Evolutionary conservation across 1,284 basidiomycete genomes (phyloP), one percentile per base, ranked within the genome.

Genomic region (Paramarasmius palmivorus): DNA sequence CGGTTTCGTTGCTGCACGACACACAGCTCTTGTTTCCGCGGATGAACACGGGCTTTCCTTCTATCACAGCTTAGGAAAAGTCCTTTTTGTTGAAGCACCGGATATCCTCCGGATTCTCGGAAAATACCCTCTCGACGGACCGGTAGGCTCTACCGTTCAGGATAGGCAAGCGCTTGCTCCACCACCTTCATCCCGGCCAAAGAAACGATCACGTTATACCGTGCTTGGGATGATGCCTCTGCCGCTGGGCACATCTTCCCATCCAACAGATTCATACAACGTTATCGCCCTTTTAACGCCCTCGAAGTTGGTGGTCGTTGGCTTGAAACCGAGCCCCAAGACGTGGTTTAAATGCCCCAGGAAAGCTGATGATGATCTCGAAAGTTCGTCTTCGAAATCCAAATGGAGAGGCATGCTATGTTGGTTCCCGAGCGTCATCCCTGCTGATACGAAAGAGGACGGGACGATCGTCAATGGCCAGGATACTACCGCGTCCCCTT

Each of bases 81-180:
- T 99, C 6, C 79, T 99, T 17, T 98, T 98, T 57, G 90, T 99
- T 14, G 94, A 97, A 52, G 95, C 95, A 8, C 90, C 92, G 39
- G 97, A 99, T 67, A 94, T 93, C 10, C 82, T 99, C 35, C 86
- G 97, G 14, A 92, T 99, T 57, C 80, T 98, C 4, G 97, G 97
- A 0, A 90, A 89, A 63, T 98, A 98, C 68, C 89, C 91, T 7
- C 78, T 84, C 17, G 81, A 84, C 35, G 74, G 72, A 48, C 45
- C 53, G 53, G 9, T 53, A 1, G 20, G 22, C 9, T 26, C 52
- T 12, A 45, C 36, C 15, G n/a, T 29, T 23, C 23, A 40, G 6
- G 29, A 32, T 32, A 32, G 12, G 29, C 29, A 32, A 22, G 19
- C 47, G 17, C 40, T 25, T 15, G 15, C 36, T 7, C 54, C 47